phyloP scores from a whole-genome alignment of 1,284 basidiomycete species.

The Naganishia liquefaciens region DNA sequence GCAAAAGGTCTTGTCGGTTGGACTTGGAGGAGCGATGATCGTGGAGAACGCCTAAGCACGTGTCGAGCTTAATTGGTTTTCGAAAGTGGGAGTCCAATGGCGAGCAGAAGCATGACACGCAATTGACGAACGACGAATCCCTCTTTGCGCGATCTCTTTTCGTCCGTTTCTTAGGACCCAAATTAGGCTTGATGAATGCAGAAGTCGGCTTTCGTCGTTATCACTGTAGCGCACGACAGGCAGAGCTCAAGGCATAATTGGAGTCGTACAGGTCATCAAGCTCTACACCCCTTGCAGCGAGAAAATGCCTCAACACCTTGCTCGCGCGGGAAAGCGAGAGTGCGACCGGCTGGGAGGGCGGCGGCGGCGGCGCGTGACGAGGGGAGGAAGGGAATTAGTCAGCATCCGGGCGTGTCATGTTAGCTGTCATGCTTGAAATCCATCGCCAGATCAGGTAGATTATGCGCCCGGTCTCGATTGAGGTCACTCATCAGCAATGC shows the following conservation, averaged over 20 bases:
- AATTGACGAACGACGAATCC: not conserved
- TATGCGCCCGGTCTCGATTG: too few relatives aligned
- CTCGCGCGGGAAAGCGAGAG: constrained; percentile 20
- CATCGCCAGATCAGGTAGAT: too few relatives aligned
- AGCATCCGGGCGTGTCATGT: too few relatives aligned
- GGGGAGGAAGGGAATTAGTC: too few relatives aligned
- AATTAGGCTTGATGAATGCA: not conserved
- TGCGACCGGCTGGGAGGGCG: not conserved
- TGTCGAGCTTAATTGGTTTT: not conserved
- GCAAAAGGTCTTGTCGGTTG: too few relatives aligned
- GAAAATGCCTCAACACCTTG: constrained; percentile 20
- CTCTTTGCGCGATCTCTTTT: not conserved
- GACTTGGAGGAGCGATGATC: too few relatives aligned
- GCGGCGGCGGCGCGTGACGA: not conserved
- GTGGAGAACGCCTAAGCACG: not conserved
- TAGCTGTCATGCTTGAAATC: too few relatives aligned
- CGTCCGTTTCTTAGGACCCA: not conserved
- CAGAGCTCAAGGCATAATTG: not conserved
- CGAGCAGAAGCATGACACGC: not conserved
- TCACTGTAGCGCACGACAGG: not conserved
- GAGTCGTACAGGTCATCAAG: not conserved
- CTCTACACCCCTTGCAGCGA: constrained; percentile 5
- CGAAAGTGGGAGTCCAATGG: not conserved
- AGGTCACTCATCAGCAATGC: too few relatives aligned
- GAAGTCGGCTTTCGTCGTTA: constrained; percentile 1